Evolutionary conservation across 2,329 filamentous ascomycete species (phyloP).

Genomic region (Sordariomycetes sp.): DNA sequence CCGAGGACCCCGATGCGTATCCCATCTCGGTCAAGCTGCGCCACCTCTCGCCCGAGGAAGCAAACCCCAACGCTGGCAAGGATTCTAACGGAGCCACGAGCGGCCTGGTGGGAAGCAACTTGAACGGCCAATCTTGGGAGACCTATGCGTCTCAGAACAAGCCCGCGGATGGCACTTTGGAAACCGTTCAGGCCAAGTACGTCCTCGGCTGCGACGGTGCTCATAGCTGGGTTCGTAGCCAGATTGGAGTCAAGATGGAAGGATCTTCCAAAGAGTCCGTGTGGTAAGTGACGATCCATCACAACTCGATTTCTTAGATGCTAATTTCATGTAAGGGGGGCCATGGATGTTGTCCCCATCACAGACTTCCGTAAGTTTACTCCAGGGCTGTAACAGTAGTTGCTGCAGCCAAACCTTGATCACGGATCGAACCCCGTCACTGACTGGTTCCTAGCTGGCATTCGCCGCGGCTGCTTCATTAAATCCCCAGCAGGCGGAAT

Average conservation of each 20-base stretch:
- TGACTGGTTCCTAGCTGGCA: no score
- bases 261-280: conserved; percentile 45
- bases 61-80: conserved; percentile 35
- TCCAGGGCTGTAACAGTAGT: no score
- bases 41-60: conserved; percentile 48
- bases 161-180: conserved; percentile 10
- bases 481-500: no score
- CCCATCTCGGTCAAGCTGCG: conserved; percentile 51
- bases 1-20: conserved; percentile 41
- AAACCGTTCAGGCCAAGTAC: conserved; percentile 37
- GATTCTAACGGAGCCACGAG: no score
- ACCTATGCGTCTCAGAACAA: conserved; percentile 12
- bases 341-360: conserved; percentile 29
- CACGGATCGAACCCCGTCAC: no score
- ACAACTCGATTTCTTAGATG: no score
- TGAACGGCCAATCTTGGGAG: no score
- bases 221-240: conserved; percentile 53
- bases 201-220: conserved; percentile 62
- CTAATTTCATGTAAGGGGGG: no score
- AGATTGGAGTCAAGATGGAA: conserved; percentile 45
- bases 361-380: conserved; percentile 36
- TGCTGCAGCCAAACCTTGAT: no score
- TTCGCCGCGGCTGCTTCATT: no score
- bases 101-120: conserved; percentile 52
- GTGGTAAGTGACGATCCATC: conserved; percentile 43